Evolutionary conservation across 139 green algal genomes (phyloP), one percentile per base, ranked within the genome.

Genomic region (Astrephomene gubernaculifera): DNA sequence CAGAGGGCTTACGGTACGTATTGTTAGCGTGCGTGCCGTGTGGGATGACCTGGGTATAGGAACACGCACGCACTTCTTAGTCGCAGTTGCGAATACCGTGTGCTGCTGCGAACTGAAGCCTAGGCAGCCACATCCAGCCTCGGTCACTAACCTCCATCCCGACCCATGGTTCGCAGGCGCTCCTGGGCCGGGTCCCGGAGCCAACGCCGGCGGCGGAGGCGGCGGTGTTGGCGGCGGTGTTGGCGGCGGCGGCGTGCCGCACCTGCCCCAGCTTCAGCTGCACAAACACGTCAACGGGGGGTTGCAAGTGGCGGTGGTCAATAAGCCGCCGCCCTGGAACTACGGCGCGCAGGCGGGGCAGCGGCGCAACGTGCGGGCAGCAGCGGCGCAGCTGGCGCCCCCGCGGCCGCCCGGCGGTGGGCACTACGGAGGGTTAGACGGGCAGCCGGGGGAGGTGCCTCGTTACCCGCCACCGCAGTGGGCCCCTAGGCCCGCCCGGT

Each of bases 391-490:
- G 49, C 12, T 12, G 24, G 4, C 35, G 38, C 43, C 70, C 1
- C 25, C 33, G 12, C 39, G 41, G 43, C 70, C 43, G 44, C 27
- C 24, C 12, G 31, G 38, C 38, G 38, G 68, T 12, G 29, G 38
- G 14, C 45, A 71, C 29, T 64, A 64, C 39, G 78, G 39, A 41
- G 76, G 60, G 43, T 41, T 25, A 1, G 68, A 33, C 39, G 72
- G 4, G 53, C n/a, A 33, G 33, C n/a, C 53, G 22, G 79, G 41
- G 8, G 63, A 67, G 41, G 64, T 85, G 10, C 64, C 63, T 2
- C 45, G 63, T 2, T 85, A 85, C 45, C 79, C 79, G 10, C 79
- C 79, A 2, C 79, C 79, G n/a, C 79, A 85, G n/a, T 85, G 79
- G 79, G 79, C 79, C 2, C 79, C 79, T 3, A 43, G 64, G 79